These are phyloP conservation scores for Zelonia costaricensis DNA, from an alignment of 208 protist species.

Conservation along the genomic window DNA sequence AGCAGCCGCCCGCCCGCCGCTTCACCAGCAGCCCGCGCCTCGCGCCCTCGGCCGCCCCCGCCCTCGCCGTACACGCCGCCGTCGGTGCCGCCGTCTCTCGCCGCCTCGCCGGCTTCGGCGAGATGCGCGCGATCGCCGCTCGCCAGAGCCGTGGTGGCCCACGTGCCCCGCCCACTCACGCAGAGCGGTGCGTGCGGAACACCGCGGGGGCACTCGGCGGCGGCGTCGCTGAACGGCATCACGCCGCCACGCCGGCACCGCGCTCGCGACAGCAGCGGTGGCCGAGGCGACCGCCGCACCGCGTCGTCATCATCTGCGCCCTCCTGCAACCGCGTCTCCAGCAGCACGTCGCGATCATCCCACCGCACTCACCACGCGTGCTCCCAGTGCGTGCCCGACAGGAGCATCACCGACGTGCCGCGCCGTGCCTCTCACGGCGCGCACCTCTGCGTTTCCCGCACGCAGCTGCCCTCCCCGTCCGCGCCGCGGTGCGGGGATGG, in stretches of 20 bases:
- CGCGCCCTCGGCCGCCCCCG: too few relatives aligned
- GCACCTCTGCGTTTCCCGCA: constrained; percentile 8
- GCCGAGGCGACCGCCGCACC: too few relatives aligned
- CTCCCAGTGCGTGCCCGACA: too few relatives aligned
- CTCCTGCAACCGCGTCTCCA: too few relatives aligned
- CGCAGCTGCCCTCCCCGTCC: constrained; percentile 14
- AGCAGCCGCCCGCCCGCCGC: not conserved
- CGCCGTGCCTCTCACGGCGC: not conserved
- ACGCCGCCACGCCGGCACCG: not conserved
- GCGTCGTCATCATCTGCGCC: not conserved
- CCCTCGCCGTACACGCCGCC: constrained; percentile 1
- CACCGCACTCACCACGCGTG: too few relatives aligned
- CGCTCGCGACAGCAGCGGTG: too few relatives aligned
- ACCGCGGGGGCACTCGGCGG: not conserved
- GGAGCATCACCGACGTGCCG: too few relatives aligned
- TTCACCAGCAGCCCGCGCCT: not conserved
- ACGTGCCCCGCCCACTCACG: too few relatives aligned
- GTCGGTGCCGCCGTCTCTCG: not conserved
- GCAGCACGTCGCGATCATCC: too few relatives aligned
- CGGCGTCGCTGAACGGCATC: constrained; percentile 10
- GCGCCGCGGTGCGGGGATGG: not conserved
- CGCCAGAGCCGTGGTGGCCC: too few relatives aligned
- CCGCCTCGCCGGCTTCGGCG: too few relatives aligned
- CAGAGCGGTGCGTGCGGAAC: too few relatives aligned
- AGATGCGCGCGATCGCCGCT: not conserved